Conservation (phyloP, 225 moss, liverwort and hornwort genomes). For the Lunularia cruciata region DNA sequence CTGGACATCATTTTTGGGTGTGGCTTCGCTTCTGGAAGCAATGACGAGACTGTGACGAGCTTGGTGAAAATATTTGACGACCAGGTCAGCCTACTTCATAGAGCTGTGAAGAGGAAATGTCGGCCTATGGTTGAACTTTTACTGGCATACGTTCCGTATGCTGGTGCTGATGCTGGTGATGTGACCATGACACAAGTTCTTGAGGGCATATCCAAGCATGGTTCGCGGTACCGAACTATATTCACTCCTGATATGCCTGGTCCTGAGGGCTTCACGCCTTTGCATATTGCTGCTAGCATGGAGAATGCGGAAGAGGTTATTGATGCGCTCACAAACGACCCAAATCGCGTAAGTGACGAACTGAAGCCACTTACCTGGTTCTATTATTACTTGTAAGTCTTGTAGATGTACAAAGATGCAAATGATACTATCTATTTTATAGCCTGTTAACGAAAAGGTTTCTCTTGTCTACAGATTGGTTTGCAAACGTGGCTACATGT, state of each 20-base stretch:
- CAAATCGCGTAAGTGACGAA: slow-evolving; percentile 60
- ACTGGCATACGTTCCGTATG: slow-evolving; percentile 59
- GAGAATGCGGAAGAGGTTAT: slow-evolving; percentile 62
- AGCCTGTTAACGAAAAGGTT: too few relatives aligned
- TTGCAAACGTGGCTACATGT: slow-evolving; percentile 62
- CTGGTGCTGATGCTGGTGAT: slow-evolving; percentile 31
- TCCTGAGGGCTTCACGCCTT: slow-evolving; percentile 64
- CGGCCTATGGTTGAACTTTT: slow-evolving; percentile 71
- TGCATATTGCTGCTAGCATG: slow-evolving; percentile 87
- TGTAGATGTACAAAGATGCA: too few relatives aligned
- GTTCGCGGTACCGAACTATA: slow-evolving; percentile 42
- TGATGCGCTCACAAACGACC: slow-evolving; percentile 79
- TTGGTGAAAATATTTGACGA: slow-evolving; percentile 51
- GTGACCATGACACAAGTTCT: slow-evolving; percentile 29
- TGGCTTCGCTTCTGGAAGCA: slow-evolving; percentile 37
- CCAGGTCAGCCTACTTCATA: slow-evolving; percentile 66
- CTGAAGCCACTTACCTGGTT: too few relatives aligned
- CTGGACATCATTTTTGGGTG: slow-evolving; percentile 67
- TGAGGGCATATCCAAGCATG: slow-evolving; percentile 39
- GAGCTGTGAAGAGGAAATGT: slow-evolving; percentile 71
- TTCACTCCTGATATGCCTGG: slow-evolving; percentile 84
- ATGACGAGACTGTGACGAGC: slow-evolving; percentile 40
- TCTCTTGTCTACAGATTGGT: slow-evolving; percentile 52
- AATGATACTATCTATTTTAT: not conserved
- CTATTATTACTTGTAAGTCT: not conserved